phyloP scores from a whole-genome alignment of 352 stramenopile species.

The Pythium myriotylum region DNA sequence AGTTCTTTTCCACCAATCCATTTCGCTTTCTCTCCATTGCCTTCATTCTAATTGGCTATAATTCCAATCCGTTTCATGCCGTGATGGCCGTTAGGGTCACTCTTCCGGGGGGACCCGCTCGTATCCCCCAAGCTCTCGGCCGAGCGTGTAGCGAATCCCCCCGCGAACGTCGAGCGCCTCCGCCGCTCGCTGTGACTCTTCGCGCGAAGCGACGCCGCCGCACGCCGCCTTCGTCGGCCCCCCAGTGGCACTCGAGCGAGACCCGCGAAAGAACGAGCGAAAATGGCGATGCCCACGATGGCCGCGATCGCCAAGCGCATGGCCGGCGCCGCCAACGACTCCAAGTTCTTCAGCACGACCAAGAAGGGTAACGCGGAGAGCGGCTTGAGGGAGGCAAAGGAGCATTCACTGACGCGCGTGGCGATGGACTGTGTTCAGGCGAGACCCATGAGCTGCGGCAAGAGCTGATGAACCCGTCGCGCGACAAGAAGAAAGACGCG shows the following conservation, averaged over 20 bases:
- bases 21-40: background rate
- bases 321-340: conserved; percentile 93
- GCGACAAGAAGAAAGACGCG: conserved; percentile 98
- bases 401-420: too few relatives aligned
- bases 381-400: too few relatives aligned
- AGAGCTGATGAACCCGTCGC: conserved; percentile 96
- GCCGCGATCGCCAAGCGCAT: conserved; percentile 88
- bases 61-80: conserved; percentile 5
- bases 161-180: background rate
- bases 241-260: background rate
- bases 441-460: conserved; percentile 98
- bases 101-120: conserved; percentile 4
- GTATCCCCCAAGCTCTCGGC: background rate
- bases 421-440: conserved; percentile 36
- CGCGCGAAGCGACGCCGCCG: conserved; percentile 12
- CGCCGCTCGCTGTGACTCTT: conserved; percentile 2
- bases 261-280: background rate
- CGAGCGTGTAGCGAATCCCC: too few relatives aligned
- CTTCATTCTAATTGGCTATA: conserved; percentile 4
- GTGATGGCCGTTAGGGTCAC: conserved; percentile 14
- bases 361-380: conserved; percentile 97
- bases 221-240: background rate
- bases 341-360: conserved; percentile 98
- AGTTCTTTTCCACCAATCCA: conserved; percentile 7
- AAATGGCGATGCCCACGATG: conserved; percentile 88